Percentiles rank a stretch among this genome's conserved stretches.
Evolutionary conservation across 371 early-diverging fungal species (phyloP).

Genomic region (Mucor piriformis): DNA sequence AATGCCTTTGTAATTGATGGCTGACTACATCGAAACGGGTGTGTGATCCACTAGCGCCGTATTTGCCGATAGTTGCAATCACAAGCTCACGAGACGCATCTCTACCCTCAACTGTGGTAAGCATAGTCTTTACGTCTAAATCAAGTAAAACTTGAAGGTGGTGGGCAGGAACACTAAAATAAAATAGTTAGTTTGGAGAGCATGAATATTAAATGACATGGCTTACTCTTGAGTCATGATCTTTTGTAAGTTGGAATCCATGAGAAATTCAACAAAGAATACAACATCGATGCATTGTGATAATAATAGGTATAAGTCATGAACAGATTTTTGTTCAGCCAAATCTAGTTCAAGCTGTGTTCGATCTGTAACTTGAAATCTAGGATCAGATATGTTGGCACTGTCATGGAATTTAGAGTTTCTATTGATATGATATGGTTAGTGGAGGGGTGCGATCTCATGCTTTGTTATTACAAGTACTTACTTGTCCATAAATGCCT

Average conservation of each 20-base stretch:
- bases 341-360: slow-evolving; percentile 21
- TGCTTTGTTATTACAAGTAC: no score
- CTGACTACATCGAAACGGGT: slow-evolving; percentile 48
- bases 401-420: slow-evolving; percentile 33
- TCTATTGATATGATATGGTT: slow-evolving; percentile 9
- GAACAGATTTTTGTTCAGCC: slow-evolving; percentile 74
- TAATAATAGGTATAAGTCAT: slow-evolving; percentile 66
- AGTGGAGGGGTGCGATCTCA: no score
- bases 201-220: not conserved
- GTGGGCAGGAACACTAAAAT: slow-evolving; percentile 24
- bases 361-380: slow-evolving; percentile 31
- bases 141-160: slow-evolving; percentile 44
- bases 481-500: slow-evolving; percentile 55
- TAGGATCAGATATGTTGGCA: slow-evolving; percentile 30
- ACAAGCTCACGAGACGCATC: slow-evolving; percentile 71
- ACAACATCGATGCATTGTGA: slow-evolving; percentile 74
- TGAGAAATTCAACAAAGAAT: slow-evolving; percentile 71
- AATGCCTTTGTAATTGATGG: slow-evolving; percentile 61
- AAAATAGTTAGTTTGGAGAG: not conserved
- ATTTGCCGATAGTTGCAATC: slow-evolving; percentile 70
- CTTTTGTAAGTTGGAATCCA: slow-evolving; percentile 41
- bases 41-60: slow-evolving; percentile 39
- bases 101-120: slow-evolving; percentile 63
- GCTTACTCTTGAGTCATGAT: slow-evolving; percentile 6
- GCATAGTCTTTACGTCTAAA: slow-evolving; percentile 64